phyloP scores from a whole-genome alignment of 2,329 filamentous ascomycete species.

The Pseudogymnoascus sp. region DNA sequence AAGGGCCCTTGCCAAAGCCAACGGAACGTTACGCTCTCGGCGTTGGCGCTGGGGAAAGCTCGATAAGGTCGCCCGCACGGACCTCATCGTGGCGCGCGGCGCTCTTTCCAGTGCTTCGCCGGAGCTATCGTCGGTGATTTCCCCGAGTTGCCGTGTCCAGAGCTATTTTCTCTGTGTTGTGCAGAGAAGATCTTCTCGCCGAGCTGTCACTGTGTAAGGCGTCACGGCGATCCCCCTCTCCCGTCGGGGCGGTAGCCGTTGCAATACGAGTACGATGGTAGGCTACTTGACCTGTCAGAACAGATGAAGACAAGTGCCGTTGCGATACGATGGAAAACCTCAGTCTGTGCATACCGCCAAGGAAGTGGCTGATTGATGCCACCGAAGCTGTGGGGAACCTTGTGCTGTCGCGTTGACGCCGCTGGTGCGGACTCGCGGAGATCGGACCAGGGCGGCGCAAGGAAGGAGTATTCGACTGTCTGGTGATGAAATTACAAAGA shows the following conservation, averaged over 20 bases:
- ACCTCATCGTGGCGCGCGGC: neutral
- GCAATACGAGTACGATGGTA: neutral
- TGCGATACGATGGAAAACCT: neutral
- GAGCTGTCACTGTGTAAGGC: neutral
- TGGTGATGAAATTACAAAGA: neutral
- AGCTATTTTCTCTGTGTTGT: neutral
- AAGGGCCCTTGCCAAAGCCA: neutral
- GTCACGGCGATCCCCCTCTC: neutral
- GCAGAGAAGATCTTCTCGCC: neutral
- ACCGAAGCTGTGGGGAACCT: neutral
- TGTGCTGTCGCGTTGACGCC: neutral
- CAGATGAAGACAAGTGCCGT: neutral
- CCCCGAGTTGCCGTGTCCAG: neutral
- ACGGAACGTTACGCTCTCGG: conserved; percentile 7
- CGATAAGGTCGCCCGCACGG: neutral
- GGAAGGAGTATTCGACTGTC: neutral
- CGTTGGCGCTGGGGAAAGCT: neutral
- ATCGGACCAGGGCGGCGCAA: neutral
- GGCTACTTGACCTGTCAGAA: neutral
- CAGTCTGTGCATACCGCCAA: conserved; percentile 1
- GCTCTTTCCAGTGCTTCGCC: neutral
- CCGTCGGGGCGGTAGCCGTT: neutral
- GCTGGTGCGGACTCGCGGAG: neutral
- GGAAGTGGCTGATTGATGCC: neutral
- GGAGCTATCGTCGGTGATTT: neutral